Percentiles rank a stretch among this genome's conserved stretches.
Conservation (phyloP, 306 rosid species). For the Lagenaria siceraria region DNA sequence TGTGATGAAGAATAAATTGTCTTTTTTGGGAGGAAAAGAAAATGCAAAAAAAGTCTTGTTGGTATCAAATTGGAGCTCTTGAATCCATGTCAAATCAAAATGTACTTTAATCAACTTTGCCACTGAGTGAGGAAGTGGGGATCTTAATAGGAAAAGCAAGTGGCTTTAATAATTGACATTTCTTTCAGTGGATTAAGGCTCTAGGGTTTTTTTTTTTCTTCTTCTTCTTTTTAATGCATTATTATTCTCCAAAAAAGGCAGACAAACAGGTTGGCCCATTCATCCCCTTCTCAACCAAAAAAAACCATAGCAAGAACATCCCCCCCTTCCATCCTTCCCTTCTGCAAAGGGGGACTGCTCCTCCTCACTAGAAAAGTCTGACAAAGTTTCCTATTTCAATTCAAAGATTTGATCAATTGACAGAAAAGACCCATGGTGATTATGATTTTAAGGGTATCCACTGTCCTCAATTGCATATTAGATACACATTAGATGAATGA, state of each 20-base stretch:
- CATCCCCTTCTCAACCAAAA: neutral
- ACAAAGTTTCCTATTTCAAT: neutral
- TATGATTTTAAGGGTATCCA: too few relatives aligned
- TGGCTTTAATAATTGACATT: neutral
- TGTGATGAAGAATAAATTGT: neutral
- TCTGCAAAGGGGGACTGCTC: too few relatives aligned
- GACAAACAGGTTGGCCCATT: neutral
- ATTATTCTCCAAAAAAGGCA: neutral
- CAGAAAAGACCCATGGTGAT: too few relatives aligned
- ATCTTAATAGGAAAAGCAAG: neutral
- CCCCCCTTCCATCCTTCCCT: neutral
- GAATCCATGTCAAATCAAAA: conserved; percentile 2
- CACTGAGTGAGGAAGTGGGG: neutral
- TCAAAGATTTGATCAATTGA: neutral
- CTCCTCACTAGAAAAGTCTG: too few relatives aligned
- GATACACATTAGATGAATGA: neutral
- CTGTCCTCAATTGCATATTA: too few relatives aligned
- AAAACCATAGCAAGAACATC: neutral
- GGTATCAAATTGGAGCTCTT: neutral
- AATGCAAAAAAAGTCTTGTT: neutral
- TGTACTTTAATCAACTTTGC: neutral
- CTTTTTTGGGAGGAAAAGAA: neutral
- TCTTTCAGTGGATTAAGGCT: neutral
- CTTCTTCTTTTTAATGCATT: neutral
- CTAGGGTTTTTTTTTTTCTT: too few relatives aligned